Evolutionary conservation across 1,284 basidiomycete species (phyloP), one percentile per base, ranked within the genome.

Genomic region (Singerocomus rubriflavus): DNA sequence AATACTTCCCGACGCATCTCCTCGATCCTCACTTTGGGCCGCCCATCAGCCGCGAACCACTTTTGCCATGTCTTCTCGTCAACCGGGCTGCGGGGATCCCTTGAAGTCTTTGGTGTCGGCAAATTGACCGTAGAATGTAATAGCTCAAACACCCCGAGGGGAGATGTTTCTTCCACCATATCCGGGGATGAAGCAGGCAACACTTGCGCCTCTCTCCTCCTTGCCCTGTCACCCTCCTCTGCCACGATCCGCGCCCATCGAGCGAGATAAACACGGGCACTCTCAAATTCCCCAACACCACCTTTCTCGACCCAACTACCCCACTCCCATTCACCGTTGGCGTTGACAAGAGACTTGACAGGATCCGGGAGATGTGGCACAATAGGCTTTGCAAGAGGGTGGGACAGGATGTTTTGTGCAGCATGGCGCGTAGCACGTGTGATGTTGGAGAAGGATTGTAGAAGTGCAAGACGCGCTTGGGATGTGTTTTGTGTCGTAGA

Each of bases 231-330:
- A 7, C 94, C 94, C 66, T 97, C 94, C 69, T 97, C 94, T 1
- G 94, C 96, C 0, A 99, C 96, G 41, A 93, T 86, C 46, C 94
- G 78, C 0, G 97, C 96, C 97, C 97, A 99, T 29, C 92, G 81
- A 1, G 97, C 97, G 8, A 99, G 80, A 67, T 98, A 99, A 6
- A 99, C 92, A 4, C 96, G 77, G 0, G 97, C 96, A 51, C 89
- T 90, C 69, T 99, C 97, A 66, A 96, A 99, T 68, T 95, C 93
- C 12, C 87, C 91, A 9, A 93, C 87, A 5, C 90, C 91, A 13
- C 89, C 89, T 61, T 90, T 85, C 65, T 91, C 86, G 9, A 91
- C 84, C 88, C 88, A 90, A 56, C 87, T 89, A 11, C 85, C 82
- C 82, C 91, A 90, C 59, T 92, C 88, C 68, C 84, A 80, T 62